Evolutionary conservation across 441 rosid species (phyloP).

Genomic region (Melastoma candidum): DNA sequence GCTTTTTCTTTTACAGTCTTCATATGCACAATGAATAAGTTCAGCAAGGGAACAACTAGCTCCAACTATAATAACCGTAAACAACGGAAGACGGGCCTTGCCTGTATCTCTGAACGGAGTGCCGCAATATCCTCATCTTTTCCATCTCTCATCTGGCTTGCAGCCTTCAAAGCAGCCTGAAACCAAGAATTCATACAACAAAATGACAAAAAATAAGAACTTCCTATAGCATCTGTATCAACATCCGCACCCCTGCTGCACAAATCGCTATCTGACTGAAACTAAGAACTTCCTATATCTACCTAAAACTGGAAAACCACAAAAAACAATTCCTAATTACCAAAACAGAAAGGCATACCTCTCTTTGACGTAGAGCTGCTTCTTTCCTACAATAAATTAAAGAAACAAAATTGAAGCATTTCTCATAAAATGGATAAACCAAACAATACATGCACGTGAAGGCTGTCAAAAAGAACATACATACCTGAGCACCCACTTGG

Average conservation of each 20-base stretch:
- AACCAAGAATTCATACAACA: not conserved
- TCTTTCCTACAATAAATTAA: slow-evolving; percentile 52
- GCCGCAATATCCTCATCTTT: slow-evolving; percentile 56
- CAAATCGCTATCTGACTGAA: too few species aligned
- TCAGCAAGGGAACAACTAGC: slow-evolving; percentile 12
- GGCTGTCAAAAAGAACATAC: slow-evolving; percentile 6
- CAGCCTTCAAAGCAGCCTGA: slow-evolving; percentile 74
- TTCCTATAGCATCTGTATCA: too few species aligned
- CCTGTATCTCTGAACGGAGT: slow-evolving; percentile 70
- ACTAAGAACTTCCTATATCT: not conserved
- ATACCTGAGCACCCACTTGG: slow-evolving; percentile 74
- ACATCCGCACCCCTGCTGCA: too few species aligned
- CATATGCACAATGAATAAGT: slow-evolving; percentile 13
- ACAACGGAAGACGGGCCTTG: slow-evolving; percentile 18
- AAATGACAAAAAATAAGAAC: not conserved
- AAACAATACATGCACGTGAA: slow-evolving; percentile 1
- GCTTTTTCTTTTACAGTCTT: slow-evolving; percentile 69
- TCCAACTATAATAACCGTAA: slow-evolving; percentile 1
- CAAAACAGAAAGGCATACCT: slow-evolving; percentile 27
- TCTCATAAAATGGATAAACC: slow-evolving; percentile 12
- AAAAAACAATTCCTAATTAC: not conserved
- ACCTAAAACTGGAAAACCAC: too few species aligned
- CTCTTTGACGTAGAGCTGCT: slow-evolving; percentile 90
- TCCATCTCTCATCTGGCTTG: slow-evolving; percentile 57
- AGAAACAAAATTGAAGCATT: not conserved